Base-by-base conservation (phyloP, 106 monocot species). In the Allium fistulosum region DNA sequence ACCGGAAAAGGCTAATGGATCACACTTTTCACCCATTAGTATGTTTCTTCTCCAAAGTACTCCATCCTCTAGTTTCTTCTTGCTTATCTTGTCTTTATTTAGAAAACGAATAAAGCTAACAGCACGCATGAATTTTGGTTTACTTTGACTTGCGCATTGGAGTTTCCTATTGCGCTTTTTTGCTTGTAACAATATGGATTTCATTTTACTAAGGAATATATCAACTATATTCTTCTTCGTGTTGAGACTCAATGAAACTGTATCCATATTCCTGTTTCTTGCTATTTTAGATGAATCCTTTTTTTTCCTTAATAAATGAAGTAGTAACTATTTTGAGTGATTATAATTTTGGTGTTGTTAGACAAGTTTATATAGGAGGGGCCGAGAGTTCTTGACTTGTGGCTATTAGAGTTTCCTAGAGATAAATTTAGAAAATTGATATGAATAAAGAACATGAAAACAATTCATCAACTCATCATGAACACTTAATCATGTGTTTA, bases 1-100 rank as follows among this genome's bases (percentile, higher is more conserved):
- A 8, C 74, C 74, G 47, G 65, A 74, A 49, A 66, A 66, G 1
- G 63, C 74, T 58, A 58, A 46, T 2, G 74, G 74, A 47, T 56
- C 63, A 27, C 74, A 74, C 52, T 58, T 74, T 45, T 66, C 74
- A 7, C 74, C 74, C 74, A 66, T 66, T 6, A 74, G 8, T 9
- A 74, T 74, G 0, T 57, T 48, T 56, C 18, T 74, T 66, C 57
- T 60, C 68, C 75, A 68, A 18, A 75, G 16, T 0, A 7, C 46
- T 46, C 17, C 45, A n/a, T 58, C 57, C 45, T 59, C 49, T 10
- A 15, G 2, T 15, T 53, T 53, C 53, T 53, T 53, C 53, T 10
- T 53, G 53, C 53, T 53, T 15, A 1, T 53, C 53, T 15, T 53
- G 2, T 53, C 15, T 10, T 15, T 15, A 6, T 55, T 55, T 15